Evolutionary conservation across 169 alveolate genomes (phyloP).

Genomic region (Besnoitia besnoiti): DNA sequence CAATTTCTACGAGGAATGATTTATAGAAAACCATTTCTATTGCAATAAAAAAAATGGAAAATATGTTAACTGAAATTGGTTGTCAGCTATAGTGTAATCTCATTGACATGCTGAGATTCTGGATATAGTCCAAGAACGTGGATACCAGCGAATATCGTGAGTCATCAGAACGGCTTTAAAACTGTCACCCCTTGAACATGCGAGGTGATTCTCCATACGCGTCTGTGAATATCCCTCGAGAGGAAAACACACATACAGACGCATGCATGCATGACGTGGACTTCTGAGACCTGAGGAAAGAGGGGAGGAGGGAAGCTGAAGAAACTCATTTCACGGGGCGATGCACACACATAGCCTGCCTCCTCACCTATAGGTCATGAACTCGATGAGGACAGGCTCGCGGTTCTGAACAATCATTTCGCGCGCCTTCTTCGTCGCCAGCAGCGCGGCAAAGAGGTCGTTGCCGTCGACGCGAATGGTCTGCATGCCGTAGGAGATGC

Average conservation of each 20-base stretch:
- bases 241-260: background rate
- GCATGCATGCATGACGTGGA: background rate
- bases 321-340: background rate
- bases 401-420: constrained; percentile 81
- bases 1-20: no score
- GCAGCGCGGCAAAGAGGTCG: constrained; percentile 92
- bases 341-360: background rate
- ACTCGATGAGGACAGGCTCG: constrained; percentile 91
- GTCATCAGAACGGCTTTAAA: no score
- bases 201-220: no score
- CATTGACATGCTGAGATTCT: no score
- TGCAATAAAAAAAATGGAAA: no score
- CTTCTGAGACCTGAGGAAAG: background rate
- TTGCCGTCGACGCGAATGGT: constrained; percentile 83
- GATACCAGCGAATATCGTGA: no score
- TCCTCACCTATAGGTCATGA: constrained; percentile 90
- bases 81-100: no score
- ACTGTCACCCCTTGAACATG: no score
- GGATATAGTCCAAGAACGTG: no score
- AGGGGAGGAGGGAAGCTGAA: background rate
- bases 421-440: constrained; percentile 90
- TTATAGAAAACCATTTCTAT: no score
- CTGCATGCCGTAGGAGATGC: constrained; percentile 92
- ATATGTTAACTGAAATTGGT: no score
- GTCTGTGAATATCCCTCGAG: no score